Base-by-base conservation (phyloP, 495 filamentous ascomycete species). In the Apodospora peruviana region DNA sequence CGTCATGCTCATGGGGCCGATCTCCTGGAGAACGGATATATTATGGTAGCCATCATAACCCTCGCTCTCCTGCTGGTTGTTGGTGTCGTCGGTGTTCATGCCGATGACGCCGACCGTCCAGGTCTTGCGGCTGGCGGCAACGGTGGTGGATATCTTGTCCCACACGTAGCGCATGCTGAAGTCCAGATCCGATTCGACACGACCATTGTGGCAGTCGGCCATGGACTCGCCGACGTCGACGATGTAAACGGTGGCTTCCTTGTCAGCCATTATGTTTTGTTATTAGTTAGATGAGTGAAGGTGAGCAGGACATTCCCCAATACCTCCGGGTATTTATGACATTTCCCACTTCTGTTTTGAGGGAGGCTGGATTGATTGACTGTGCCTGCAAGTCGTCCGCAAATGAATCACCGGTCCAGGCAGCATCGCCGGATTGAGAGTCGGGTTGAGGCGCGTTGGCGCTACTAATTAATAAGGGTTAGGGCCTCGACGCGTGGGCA, bases 91-190 rank as follows among this genome's bases (percentile, higher is more conserved):
- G 43, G 91, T 91, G 22, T 86, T 78, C 18, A 96, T 70, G 9
- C 87, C 93, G 47, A 99, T 63, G 10, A 96, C 87, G 8, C 88
- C 90, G 19, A 91, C 60, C 5, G 75, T 80, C 51, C 84, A 82
- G 5, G 87, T 95, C 64, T 94, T 95, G 40, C 91, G 83, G 23
- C 82, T 85, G 20, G 86, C 88, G 12, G 84, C 77, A 48, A 98
- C 82, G 9, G 88, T 95, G 18, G 77, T 82, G 1, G 88, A 88
- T 56, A 97, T 94, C 57, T 84, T 90, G 66, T 96, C 93, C 93
- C 93, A 99, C 41, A 99, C 81, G 74, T 96, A 99, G 47, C 80
- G 80, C 86, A 97, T 85, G 17, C 83, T 78, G 76, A 81, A 97
- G 47, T 96, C 88, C 3, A 97, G 80, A 67, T 97, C 87, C 14